These are phyloP conservation scores for Bipolaris zeicola DNA, from an alignment of 2,329 filamentous ascomycete species.

Conservation along the genomic window DNA sequence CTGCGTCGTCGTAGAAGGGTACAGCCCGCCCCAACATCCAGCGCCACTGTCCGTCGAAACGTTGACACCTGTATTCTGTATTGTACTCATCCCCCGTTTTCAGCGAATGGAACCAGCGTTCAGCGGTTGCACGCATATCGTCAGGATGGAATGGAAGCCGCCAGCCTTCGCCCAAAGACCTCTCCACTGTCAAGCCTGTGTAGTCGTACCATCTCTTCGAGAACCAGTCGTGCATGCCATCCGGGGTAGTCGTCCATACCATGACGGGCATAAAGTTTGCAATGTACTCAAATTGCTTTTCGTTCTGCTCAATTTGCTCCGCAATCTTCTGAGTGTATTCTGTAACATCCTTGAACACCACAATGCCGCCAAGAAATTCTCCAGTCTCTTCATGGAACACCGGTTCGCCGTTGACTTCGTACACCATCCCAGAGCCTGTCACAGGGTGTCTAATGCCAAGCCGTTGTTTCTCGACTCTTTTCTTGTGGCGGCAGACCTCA, in stretches of 20 bases:
- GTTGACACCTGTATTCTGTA: slow-evolving; percentile 72
- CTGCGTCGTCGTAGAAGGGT: slow-evolving; percentile 69
- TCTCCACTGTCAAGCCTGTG: slow-evolving; percentile 66
- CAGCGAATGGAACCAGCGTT: slow-evolving; percentile 67
- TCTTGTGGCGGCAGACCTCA: slow-evolving; percentile 65
- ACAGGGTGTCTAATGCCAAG: slow-evolving; percentile 65
- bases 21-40: slow-evolving; percentile 79
- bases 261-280: slow-evolving; percentile 66
- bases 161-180: slow-evolving; percentile 69
- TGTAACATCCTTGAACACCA: slow-evolving; percentile 75
- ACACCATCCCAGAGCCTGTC: slow-evolving; percentile 61
- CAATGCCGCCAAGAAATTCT: slow-evolving; percentile 74
- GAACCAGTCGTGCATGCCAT: slow-evolving; percentile 74
- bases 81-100: slow-evolving; percentile 68
- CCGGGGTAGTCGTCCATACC: slow-evolving; percentile 74
- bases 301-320: slow-evolving; percentile 71
- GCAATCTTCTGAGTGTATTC: slow-evolving; percentile 71
- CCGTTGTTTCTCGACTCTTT: slow-evolving; percentile 63
- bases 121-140: slow-evolving; percentile 63
- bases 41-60: slow-evolving; percentile 71
- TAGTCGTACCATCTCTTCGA: slow-evolving; percentile 81
- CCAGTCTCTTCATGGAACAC: slow-evolving; percentile 70
- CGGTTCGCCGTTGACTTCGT: slow-evolving; percentile 70
- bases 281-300: slow-evolving; percentile 75
- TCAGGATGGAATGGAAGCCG: slow-evolving; percentile 70